Conservation (phyloP, 331 rosid genomes). For the Spiraea crenata region DNA sequence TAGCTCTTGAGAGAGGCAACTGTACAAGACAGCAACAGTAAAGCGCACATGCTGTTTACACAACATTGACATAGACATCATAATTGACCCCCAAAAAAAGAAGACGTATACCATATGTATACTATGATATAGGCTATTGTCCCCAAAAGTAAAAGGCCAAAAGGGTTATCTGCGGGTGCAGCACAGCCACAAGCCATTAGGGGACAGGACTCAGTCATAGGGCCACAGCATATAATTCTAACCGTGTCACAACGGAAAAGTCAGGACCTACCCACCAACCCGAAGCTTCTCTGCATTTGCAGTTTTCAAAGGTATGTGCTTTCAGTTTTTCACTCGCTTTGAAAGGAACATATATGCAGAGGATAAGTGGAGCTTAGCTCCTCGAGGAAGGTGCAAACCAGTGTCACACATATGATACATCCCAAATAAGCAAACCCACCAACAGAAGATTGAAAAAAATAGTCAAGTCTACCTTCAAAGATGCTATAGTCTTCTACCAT, state of each 20-base stretch:
- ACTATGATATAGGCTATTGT: too few relatives aligned
- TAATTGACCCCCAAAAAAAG: too few relatives aligned
- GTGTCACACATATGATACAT: too few relatives aligned
- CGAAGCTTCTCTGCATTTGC: conserved; percentile 1
- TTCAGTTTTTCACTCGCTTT: background rate
- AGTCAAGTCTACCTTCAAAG: background rate
- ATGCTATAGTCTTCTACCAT: background rate
- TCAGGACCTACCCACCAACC: background rate
- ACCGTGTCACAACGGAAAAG: background rate
- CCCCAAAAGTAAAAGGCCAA: background rate
- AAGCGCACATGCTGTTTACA: too few relatives aligned
- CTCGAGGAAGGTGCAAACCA: too few relatives aligned
- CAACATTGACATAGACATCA: background rate
- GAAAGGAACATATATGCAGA: background rate
- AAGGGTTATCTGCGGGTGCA: background rate
- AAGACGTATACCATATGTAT: too few relatives aligned
- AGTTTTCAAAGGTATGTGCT: background rate
- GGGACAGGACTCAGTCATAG: background rate
- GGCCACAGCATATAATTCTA: background rate
- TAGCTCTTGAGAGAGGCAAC: too few relatives aligned
- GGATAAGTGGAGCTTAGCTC: too few relatives aligned
- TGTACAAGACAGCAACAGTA: too few relatives aligned
- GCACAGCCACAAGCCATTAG: too few relatives aligned
- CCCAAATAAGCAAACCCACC: background rate
- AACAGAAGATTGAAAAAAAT: background rate